Percentiles rank a stretch among this genome's conserved stretches.
These are phyloP conservation scores for Henckelia pumila DNA, from an alignment of 257 asterid species.

Conservation along the genomic window DNA sequence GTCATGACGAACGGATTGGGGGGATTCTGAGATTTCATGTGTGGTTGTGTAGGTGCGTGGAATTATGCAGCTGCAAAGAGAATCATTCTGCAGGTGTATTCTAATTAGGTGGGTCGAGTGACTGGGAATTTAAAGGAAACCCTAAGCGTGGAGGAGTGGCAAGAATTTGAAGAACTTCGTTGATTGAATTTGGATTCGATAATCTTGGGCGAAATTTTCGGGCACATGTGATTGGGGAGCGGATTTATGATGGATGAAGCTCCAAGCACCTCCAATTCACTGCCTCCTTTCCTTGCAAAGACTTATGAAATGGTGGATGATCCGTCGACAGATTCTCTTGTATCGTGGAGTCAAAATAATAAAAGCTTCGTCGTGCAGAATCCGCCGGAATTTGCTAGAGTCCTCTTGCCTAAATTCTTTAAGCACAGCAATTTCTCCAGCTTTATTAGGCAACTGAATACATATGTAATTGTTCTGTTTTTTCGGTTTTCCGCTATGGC, in stretches of 20 bases:
- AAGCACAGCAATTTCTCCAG: slow-evolving; percentile 93
- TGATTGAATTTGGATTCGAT: slow-evolving; percentile 5
- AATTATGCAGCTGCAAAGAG: background rate
- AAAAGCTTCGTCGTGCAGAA: slow-evolving; percentile 82
- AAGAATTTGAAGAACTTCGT: slow-evolving; percentile 2
- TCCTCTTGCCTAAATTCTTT: slow-evolving; percentile 70
- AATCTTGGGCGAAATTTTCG: slow-evolving; percentile 9
- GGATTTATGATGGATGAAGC: slow-evolving; percentile 67
- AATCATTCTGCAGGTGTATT: background rate
- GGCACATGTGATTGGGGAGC: slow-evolving; percentile 17
- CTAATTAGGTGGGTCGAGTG: background rate
- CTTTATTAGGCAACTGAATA: slow-evolving; percentile 90
- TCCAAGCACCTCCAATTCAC: slow-evolving; percentile 46
- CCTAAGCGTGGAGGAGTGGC: slow-evolving; percentile 15
- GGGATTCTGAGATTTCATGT: slow-evolving; percentile 7
- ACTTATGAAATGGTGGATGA: slow-evolving; percentile 95
- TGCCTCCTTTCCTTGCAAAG: slow-evolving; percentile 85
- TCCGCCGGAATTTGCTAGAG: slow-evolving; percentile 70
- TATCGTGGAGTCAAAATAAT: slow-evolving; percentile 73
- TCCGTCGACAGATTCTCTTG: slow-evolving; percentile 52
- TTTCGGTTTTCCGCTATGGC: slow-evolving; percentile 6
- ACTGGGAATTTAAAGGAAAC: slow-evolving; percentile 4
- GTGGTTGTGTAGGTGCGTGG: slow-evolving; percentile 7
- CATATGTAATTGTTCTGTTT: slow-evolving; percentile 55
- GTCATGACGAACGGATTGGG: slow-evolving; percentile 17